Conservation (phyloP, 73 alveolate genomes). For the Paramecium octaurelia region DNA sequence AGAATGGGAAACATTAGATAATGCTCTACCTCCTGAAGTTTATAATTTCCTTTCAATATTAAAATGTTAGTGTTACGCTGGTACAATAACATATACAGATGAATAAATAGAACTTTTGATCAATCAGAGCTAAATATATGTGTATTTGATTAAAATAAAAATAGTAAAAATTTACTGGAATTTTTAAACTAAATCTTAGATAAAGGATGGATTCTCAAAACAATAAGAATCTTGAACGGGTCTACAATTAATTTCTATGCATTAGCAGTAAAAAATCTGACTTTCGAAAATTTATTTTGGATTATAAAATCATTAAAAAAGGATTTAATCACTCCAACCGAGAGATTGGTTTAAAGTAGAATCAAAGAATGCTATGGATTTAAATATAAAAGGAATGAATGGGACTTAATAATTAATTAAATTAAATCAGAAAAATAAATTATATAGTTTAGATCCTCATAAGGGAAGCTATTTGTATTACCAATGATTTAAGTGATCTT, state of each 20-base stretch:
- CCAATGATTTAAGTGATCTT: neutral
- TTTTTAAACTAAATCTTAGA: neutral
- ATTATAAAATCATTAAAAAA: constrained; percentile 60
- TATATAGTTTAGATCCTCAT: neutral
- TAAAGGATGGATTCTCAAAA: neutral
- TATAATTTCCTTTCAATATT: neutral
- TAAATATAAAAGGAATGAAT: constrained; percentile 61
- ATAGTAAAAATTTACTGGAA: neutral
- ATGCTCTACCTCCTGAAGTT: neutral
- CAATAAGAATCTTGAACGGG: neutral
- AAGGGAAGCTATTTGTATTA: neutral
- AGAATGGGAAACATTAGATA: constrained; percentile 10
- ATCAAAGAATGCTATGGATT: constrained; percentile 75
- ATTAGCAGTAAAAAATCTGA: neutral
- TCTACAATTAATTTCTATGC: neutral
- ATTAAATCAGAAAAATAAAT: constrained; percentile 7
- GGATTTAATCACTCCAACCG: constrained; percentile 77
- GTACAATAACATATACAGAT: neutral
- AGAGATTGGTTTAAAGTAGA: constrained; percentile 70
- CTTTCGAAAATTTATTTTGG: constrained; percentile 76
- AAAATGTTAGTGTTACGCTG: neutral
- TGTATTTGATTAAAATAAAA: neutral
- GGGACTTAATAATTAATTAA: constrained; percentile 71
- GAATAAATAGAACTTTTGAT: neutral
- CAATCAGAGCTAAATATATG: neutral